phyloP scores from a whole-genome alignment of 768 basidiomycete species.

The Mycena chlorophos region DNA sequence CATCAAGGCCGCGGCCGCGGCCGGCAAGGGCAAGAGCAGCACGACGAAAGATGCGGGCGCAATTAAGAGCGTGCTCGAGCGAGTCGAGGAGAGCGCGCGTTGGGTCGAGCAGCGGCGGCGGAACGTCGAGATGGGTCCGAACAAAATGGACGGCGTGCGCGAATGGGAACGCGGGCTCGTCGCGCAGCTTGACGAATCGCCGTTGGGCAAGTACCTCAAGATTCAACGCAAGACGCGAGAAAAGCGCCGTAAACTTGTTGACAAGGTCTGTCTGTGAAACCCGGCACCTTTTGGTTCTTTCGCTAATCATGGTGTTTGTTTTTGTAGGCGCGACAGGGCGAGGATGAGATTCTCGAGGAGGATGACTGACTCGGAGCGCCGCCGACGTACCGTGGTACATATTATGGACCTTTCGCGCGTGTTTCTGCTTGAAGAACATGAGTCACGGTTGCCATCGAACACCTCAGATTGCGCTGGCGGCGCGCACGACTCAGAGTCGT shows the following conservation, averaged over 20 bases:
- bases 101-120: constrained; percentile 69
- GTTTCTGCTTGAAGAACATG: no score
- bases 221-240: constrained; percentile 80
- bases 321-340: constrained; percentile 65
- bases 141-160: constrained; percentile 64
- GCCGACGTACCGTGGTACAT: constrained; percentile 2
- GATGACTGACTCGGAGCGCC: constrained; percentile 25
- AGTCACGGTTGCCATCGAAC: no score
- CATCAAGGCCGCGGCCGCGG: constrained; percentile 72
- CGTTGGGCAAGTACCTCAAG: constrained; percentile 79
- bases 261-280: constrained; percentile 62
- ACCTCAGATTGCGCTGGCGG: no score
- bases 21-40: constrained; percentile 44
- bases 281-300: background rate
- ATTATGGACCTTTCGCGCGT: no score
- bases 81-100: constrained; percentile 52
- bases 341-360: constrained; percentile 64
- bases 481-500: no score
- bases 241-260: constrained; percentile 64
- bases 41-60: constrained; percentile 60
- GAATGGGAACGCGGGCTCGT: constrained; percentile 68
- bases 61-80: constrained; percentile 80
- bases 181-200: constrained; percentile 63
- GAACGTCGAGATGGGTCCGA: constrained; percentile 74
- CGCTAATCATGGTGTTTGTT: constrained; percentile 18